Evolutionary conservation across 2,329 filamentous ascomycete species (phyloP).

Genomic region (Sclerotinia subarctica): DNA sequence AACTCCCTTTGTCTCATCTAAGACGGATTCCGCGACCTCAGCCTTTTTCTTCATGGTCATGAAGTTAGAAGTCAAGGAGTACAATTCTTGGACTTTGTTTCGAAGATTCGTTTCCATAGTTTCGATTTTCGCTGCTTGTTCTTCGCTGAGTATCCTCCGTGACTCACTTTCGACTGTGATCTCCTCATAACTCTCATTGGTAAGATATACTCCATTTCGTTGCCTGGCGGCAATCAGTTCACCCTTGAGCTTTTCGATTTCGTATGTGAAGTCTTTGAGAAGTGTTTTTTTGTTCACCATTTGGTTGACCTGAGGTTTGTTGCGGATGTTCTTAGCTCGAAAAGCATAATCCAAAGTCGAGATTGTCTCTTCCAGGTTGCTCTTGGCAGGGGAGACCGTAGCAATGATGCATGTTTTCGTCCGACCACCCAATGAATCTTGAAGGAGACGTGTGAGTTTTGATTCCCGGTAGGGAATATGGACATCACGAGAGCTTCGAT

Average conservation of each 20-base stretch:
- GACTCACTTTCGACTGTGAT: slow-evolving; percentile 92
- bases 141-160: slow-evolving; percentile 82
- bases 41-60: slow-evolving; percentile 87
- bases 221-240: slow-evolving; percentile 91
- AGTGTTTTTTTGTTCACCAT: slow-evolving; percentile 90
- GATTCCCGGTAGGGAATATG: slow-evolving; percentile 94
- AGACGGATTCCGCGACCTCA: slow-evolving; percentile 65
- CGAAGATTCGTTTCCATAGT: slow-evolving; percentile 86
- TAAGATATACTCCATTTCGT: slow-evolving; percentile 91
- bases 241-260: slow-evolving; percentile 92
- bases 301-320: slow-evolving; percentile 94
- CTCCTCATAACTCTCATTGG: slow-evolving; percentile 84
- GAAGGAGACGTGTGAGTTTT: slow-evolving; percentile 87
- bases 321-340: slow-evolving; percentile 95
- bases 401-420: slow-evolving; percentile 99
- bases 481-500: slow-evolving; percentile 57
- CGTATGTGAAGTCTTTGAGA: slow-evolving; percentile 80
- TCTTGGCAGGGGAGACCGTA: slow-evolving; percentile 89
- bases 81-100: slow-evolving; percentile 91
- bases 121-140: slow-evolving; percentile 88
- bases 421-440: slow-evolving; percentile 91
- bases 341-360: slow-evolving; percentile 98
- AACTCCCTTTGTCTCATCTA: slow-evolving; percentile 77
- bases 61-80: slow-evolving; percentile 80
- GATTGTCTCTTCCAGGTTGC: slow-evolving; percentile 95